Base-by-base conservation (phyloP, 257 asterid species). In the Marsdenia floribunda region DNA sequence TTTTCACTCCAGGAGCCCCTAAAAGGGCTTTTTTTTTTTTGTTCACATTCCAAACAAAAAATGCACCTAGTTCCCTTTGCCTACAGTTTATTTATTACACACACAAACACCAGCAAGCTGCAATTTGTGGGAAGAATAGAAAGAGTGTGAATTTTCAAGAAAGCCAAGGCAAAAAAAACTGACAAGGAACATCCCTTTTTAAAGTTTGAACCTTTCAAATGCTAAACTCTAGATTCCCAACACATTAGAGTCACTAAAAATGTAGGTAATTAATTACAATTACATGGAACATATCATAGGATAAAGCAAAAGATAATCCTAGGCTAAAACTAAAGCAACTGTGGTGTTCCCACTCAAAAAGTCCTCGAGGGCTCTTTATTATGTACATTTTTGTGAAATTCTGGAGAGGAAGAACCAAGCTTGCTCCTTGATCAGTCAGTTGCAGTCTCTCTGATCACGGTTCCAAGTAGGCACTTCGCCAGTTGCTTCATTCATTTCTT, bases 341-440 rank as follows among this genome's bases (percentile, higher is more conserved):
- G 13, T 53, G 22, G 73, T 44, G 82, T 80, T 75, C 67, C 67
- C 76, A 76, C 58, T 75, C 44, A 50, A 49, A 42, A 35, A 63
- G 75, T 64, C 37, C 35, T 66, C 35, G 26, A 68, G 50, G 65
- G 49, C 50, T 76, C 52, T 60, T 44, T 52, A 61, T 73, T 68
- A 77, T 83, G 59, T 80, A 81, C 84, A 83, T 60, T 67, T 44
- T 52, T 72, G 59, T 47, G 66, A 40, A 65, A 79, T 73, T 75
- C 35, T 0, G 24, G 57, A 54, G 73, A 58, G 72, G 72, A 76
- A 73, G 74, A 65, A 53, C 74, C 77, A 49, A 67, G 50, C 84
- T 72, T 77, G 82, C 80, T 81, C 80, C 80, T 73, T 77, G 52
- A 68, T 75, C 81, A 76, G 82, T 75, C 60, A 18, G 11, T 47